Evolutionary conservation across 805 yeast species (phyloP).

Genomic region (Ogataea thermomethanolica): DNA sequence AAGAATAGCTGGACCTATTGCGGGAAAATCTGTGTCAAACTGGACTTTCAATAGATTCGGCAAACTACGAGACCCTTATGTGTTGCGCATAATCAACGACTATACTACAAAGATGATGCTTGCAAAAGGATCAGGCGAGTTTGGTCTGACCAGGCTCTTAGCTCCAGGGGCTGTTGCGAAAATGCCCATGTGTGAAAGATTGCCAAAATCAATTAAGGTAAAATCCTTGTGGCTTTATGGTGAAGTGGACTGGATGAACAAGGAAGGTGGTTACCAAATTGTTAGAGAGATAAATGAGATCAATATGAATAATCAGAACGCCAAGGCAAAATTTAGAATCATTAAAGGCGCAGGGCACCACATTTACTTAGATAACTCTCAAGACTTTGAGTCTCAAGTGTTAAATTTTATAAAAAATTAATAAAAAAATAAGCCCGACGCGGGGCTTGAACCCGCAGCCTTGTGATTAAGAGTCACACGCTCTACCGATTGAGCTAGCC

Average conservation of each 20-base stretch:
- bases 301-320: conserved; percentile 12
- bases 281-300: conserved; percentile 33
- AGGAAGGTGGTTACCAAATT: conserved; percentile 50
- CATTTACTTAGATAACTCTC: conserved; percentile 49
- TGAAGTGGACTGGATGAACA: conserved; percentile 70
- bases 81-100: conserved; percentile 43
- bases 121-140: conserved; percentile 62
- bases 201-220: conserved; percentile 37
- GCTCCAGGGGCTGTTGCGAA: conserved; percentile 58
- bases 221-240: conserved; percentile 64
- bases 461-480: conserved; percentile 29
- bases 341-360: conserved; percentile 51
- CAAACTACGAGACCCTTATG: conserved; percentile 24
- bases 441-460: conserved; percentile 29
- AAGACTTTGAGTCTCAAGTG: conserved; percentile 29
- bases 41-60: conserved; percentile 56
- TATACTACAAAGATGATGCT: conserved; percentile 52
- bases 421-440: conserved; percentile 20
- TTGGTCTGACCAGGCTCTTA: conserved; percentile 55
- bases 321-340: conserved; percentile 34
- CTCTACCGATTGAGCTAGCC: conserved; percentile 29
- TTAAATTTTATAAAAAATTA: conserved; percentile 21
- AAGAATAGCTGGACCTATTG: conserved; percentile 50
- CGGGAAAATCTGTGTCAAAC: conserved; percentile 45
- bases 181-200: conserved; percentile 53